Evolutionary conservation across 306 rosid genomes (phyloP), one percentile per base, ranked within the genome.

Genomic region (Cajanus cajan): DNA sequence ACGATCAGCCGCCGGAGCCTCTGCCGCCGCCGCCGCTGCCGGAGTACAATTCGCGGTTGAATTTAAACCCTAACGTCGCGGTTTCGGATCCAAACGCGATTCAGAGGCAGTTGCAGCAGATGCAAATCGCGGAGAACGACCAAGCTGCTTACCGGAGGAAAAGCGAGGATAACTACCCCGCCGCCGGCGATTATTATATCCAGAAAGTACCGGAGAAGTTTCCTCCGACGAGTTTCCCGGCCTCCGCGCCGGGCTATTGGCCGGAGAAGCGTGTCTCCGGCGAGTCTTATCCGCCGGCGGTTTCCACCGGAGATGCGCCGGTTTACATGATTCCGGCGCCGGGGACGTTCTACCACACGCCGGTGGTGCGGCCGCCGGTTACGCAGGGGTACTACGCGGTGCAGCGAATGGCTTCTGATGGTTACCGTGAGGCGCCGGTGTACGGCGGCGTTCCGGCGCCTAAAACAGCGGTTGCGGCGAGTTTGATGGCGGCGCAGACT

Each of bases 391-490:
- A 87, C 85, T 90, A 88, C 83, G 73, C 90, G 2, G 82, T 94
- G 78, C 97, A 83, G 66, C 83, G 97, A 47, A 83, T 87, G 90
- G 50, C 77, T 21, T 68, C 93, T 1, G 96, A 94, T 6, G 81
- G 44, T 45, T 90, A 90, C 90, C 94, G 97, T 48, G 98, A 95
- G 1, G 87, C 84, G 57, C 93, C 87, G 72, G 66, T 91, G 31
- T 91, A 91, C 80, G 88, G 88, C 40, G 76, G 88, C 0, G 64
- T 75, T 0, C 90, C 84, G 1, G 82, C 78, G 0, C 77, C 70
- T 1, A 86, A 74, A 47, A 33, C 74, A 11, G 75, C 68, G 11
- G 22, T 74, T 41, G 71, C 91, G 10, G 52, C 88, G 13, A 39
- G 62, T 0, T 51, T 87, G 7, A 78, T 81, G 57, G 85, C 85